Base-by-base conservation (phyloP, 1,284 basidiomycete species). In the Cryptococcus amylolentus region DNA sequence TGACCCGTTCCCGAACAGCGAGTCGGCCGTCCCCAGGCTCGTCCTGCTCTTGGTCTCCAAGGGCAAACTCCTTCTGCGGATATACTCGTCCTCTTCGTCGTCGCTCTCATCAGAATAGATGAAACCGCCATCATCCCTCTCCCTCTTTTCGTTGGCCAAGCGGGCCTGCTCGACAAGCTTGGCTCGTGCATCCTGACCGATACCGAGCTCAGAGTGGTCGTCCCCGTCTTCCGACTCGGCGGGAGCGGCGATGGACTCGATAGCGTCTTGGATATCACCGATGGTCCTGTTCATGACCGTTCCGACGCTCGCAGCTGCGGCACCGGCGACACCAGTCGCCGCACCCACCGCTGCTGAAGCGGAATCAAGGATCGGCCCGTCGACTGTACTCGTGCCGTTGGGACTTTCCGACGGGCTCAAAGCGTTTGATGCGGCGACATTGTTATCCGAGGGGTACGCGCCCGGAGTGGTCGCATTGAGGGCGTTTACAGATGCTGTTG, bases 191-290 rank as follows among this genome's bases (percentile, higher is more conserved):
- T 69, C 84, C 84, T 74, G 88, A 82, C 84, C 86, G 28, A 71
- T 75, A 7, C 75, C 72, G 10, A 73, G 88, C 45, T 82, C 80
- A 10, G 80, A 81, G 38, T 77, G 78, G 20, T 69, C 64, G 42
- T 79, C 81, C 39, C 77, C 78, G 23, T 69, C 64, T 42, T 79
- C 79, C 13, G 77, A 78, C 20, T 73, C 77, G 13, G 60, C 52
- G 44, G 55, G 63, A 35, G 62, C 57, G n/a, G 61, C 87, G 39
- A 89, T 84, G 64, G 88, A 86, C 61, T 89, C 86, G 62, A 93
- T 91, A 9, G 89, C 91, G 64, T 88, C 79, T 75, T 92, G 88
- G 10, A 93, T 88, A 60, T 93, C 89, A 4, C 88, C 89, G 81
- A 93, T 82, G 2, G 91, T 93, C 2, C 84, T 86, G 49, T 84